phyloP scores from a whole-genome alignment of 352 stramenopile species.

The Phytophthora idaei region DNA sequence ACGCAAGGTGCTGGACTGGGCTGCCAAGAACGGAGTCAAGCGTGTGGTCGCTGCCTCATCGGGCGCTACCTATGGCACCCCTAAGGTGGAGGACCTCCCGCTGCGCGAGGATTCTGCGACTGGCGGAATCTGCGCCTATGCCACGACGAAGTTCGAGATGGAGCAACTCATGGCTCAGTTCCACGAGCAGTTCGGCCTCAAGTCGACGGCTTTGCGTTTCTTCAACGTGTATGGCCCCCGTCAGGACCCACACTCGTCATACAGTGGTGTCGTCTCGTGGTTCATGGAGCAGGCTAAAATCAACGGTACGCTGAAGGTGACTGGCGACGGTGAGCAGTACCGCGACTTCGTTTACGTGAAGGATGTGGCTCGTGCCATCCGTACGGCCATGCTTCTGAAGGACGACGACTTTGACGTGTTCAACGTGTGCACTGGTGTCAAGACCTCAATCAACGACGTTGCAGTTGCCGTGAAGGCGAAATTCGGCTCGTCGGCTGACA shows the following conservation, averaged over 20 bases:
- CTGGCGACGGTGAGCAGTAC: constrained; percentile 76
- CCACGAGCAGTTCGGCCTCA: constrained; percentile 65
- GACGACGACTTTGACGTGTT: constrained; percentile 79
- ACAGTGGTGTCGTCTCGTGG: constrained; percentile 82
- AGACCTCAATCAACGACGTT: constrained; percentile 72
- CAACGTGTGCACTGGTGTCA: constrained; percentile 82
- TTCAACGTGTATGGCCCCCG: constrained; percentile 86
- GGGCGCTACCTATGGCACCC: constrained; percentile 71
- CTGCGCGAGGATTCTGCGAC: constrained; percentile 70
- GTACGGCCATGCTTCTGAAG: constrained; percentile 71
- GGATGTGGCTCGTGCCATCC: constrained; percentile 77
- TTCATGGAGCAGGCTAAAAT: constrained; percentile 87
- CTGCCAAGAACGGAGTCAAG: constrained; percentile 72
- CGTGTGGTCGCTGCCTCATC: constrained; percentile 79
- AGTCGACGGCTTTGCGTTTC: constrained; percentile 76
- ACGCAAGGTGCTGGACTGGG: constrained; percentile 79
- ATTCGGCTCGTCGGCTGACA: constrained; percentile 65
- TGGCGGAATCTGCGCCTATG: constrained; percentile 79
- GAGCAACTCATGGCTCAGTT: constrained; percentile 75
- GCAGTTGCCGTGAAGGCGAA: constrained; percentile 62
- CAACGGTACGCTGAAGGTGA: constrained; percentile 80
- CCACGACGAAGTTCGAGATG: constrained; percentile 85
- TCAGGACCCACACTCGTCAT: constrained; percentile 82
- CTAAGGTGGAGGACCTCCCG: constrained; percentile 62
- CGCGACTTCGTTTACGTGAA: constrained; percentile 86